Base-by-base conservation (phyloP, 2,329 filamentous ascomycete species). In the Teratosphaeria destructans region DNA sequence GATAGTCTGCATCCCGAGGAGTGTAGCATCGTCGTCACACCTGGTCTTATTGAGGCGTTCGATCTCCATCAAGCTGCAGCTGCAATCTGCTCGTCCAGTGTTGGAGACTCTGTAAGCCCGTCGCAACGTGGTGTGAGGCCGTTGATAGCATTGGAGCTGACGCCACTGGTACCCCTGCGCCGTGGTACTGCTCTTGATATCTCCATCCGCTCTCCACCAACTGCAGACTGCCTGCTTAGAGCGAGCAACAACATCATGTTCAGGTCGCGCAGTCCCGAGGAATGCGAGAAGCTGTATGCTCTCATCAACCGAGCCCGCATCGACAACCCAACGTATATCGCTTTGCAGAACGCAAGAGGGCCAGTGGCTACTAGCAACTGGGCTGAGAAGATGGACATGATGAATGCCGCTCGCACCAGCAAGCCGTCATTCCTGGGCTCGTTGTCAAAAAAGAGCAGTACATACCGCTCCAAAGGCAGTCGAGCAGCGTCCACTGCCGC, bases 131-230 rank as follows among this genome's bases (percentile, higher is more conserved):
- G 58, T 61, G 71, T 72, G 59, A 76, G 77, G 59, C 84, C 83
- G 35, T 74, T 86, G 35, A 74, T 86, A 61, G 88, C 87, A 5
- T 82, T 96, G 37, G 90, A 96, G 69, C 83, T 99, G 52, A 97
- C 93, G 0, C 94, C 94, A 0, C 79, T 96, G 43, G 93, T 97
- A 7, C 88, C 92, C 65, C 85, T 97, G 62, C 85, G 93, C 63
- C 88, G 93, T 68, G 94, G 92, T 67, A 99, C 91, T 26, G 89
- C 89, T 3, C 83, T 99, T 35, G 94, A 99, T 72, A 89, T 99
- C 58, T 94, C 95, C 65, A 90, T 99, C 64, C 88, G 91, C 56
- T 96, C 93, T 6, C 90, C 90, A 1, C 88, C 92, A 29, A 88
- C 88, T 6, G 72, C 80, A 37, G 84, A 88, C 63, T 91, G 88